A percentile compares a stretch with the other conserved stretches of the same genome.
Evolutionary conservation across 2,329 filamentous ascomycete species (phyloP).

Genomic region (Atkinsonella texensis): DNA sequence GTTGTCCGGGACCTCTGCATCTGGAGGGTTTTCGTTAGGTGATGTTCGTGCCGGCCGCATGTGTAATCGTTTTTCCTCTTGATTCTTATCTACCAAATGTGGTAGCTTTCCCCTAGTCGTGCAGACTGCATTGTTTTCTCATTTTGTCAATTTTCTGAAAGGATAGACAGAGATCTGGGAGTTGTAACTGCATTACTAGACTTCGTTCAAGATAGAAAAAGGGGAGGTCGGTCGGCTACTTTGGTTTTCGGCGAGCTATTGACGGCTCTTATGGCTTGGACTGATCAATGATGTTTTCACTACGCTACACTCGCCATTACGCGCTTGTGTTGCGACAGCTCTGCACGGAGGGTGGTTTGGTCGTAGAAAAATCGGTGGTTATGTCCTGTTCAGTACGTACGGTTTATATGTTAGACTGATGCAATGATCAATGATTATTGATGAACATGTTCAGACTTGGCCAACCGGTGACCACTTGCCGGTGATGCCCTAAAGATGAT

Average conservation of each 20-base stretch:
- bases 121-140: conserved; percentile 17
- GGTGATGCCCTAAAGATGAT: no score
- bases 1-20: not conserved
- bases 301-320: conserved; percentile 10
- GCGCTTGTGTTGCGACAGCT: conserved; percentile 5
- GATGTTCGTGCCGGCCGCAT: not conserved
- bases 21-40: conserved; percentile 2
- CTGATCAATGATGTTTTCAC: conserved; percentile 23
- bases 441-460: not conserved
- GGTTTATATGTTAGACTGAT: conserved; percentile 4
- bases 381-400: conserved; percentile 1
- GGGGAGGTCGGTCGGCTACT: conserved; percentile 17
- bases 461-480: not conserved
- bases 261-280: conserved; percentile 23
- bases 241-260: conserved; percentile 17
- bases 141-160: conserved; percentile 1
- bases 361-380: conserved; percentile 5
- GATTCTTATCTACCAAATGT: conserved; percentile 1
- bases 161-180: conserved; percentile 24
- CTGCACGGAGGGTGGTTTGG: conserved; percentile 8
- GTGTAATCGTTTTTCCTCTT: conserved; percentile 2
- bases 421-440: conserved; percentile 3
- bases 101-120: conserved; percentile 15
- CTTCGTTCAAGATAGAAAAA: conserved; percentile 27
- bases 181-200: conserved; percentile 27